phyloP scores from a whole-genome alignment of 163 green algal species.

The Chlorella variabilis region DNA sequence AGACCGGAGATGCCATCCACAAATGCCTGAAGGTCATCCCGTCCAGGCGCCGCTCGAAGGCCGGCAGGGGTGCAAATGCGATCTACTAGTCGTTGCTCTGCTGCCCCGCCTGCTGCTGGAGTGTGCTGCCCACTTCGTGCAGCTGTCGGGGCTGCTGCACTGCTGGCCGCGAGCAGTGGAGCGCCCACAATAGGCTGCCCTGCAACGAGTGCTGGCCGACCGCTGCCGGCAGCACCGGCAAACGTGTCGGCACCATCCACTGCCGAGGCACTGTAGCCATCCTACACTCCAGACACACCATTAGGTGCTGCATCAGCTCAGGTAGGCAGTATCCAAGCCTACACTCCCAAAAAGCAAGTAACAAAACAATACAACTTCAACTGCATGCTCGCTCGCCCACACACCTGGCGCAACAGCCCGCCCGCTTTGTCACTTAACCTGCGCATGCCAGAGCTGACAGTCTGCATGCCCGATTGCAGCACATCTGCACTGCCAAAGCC shows the following conservation, averaged over 20 bases:
- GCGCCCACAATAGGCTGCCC: constrained; percentile 11
- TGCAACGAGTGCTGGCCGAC: constrained; percentile 5
- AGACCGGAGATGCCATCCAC: constrained; percentile 69
- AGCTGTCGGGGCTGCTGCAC: background rate
- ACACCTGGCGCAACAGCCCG: background rate
- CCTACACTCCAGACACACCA: background rate
- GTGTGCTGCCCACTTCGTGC: background rate
- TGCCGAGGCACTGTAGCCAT: constrained; percentile 1
- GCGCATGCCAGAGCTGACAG: constrained; percentile 13
- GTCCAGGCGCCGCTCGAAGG: constrained; percentile 68
- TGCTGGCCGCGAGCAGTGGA: background rate
- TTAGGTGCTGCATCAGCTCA: too few species aligned
- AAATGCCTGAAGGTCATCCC: constrained; percentile 83
- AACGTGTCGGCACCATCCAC: background rate
- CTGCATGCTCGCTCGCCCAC: background rate
- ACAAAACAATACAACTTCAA: background rate
- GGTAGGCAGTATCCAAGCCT: too few species aligned
- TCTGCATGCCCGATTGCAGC: constrained; percentile 16
- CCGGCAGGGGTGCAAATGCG: constrained; percentile 74
- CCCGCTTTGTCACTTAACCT: constrained; percentile 9
- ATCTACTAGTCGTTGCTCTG: constrained; percentile 74
- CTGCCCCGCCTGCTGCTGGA: constrained; percentile 19
- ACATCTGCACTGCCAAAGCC: constrained; percentile 52
- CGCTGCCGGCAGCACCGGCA: background rate
- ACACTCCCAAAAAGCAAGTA: too few species aligned